Base-by-base conservation (phyloP, 805 yeast species). In the Wickerhamiella occidentalis region DNA sequence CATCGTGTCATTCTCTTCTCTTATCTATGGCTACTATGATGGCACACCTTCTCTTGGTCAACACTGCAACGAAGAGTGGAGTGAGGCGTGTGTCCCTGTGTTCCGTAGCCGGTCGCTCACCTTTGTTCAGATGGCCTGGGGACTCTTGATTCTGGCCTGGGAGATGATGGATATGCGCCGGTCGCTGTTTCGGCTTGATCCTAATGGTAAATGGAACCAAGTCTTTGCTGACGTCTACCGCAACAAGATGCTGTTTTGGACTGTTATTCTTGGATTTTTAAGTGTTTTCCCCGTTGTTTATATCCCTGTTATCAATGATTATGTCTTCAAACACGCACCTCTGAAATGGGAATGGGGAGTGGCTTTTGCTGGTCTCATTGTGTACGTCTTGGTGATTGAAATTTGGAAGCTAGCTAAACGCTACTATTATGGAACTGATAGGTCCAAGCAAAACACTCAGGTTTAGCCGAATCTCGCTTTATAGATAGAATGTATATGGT, bases 91-190 rank as follows among this genome's bases (percentile, higher is more conserved):
- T 66, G 58, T 67, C 42, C 64, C 71, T 53, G 94, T 85, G 9
- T 85, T 79, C 66, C 72, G 75, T 57, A 84, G 87, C 3, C 76
- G 95, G 62, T 76, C 94, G 2, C 76, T 82, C 2, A 75, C 87
- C 0, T 85, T 85, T 69, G 82, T 82, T 1, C 76, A 80, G 1
- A 80, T 85, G 80, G 85, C 94, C 0, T 85, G 94, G 94, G 76
- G 88, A 67, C 82, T 90, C 3, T 71, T 85, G 52, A 62, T 85
- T 25, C 68, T 83, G 44, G 92, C 94, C 1, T 84, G 92, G 92
- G 92, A 84, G 65, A 85, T 85, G 57, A 73, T 83, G 51, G 85
- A 83, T 60, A 66, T 79, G 64, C 70, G 81, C 57, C 70, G 79
- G 57, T 84, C 94, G 1, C 68, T 85, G 53, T 83, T 84, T 65